These are phyloP conservation scores for Leccinum barrowsii DNA, from an alignment of 768 basidiomycete genomes.

Conservation along the genomic window DNA sequence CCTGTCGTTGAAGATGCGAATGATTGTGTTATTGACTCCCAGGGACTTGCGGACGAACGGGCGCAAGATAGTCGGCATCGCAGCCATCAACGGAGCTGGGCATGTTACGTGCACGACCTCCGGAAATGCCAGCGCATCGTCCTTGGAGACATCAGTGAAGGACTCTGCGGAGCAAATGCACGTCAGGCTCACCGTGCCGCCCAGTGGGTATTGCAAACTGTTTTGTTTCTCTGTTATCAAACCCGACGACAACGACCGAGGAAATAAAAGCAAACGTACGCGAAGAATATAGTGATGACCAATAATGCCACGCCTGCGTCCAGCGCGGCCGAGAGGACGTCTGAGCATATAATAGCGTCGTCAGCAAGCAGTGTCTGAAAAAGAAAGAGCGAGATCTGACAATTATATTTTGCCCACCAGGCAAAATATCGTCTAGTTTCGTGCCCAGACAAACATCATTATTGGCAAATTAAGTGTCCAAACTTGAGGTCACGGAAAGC, in stretches of 20 bases:
- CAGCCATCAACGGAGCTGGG: no score
- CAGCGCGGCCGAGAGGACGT: slow-evolving; percentile 71
- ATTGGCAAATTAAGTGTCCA: background rate
- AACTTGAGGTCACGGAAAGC: slow-evolving; percentile 1
- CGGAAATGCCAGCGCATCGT: no score
- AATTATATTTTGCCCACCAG: slow-evolving; percentile 64
- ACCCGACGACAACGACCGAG: background rate
- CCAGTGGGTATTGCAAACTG: slow-evolving; percentile 28
- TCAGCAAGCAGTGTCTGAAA: background rate
- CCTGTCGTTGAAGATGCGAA: no score
- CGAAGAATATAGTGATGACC: slow-evolving; percentile 65
- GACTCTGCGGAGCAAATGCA: no score
- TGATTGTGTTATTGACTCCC: no score
- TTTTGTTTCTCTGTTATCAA: background rate
- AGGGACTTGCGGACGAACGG: no score
- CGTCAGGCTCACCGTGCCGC: slow-evolving; percentile 13
- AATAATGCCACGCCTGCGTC: slow-evolving; percentile 71
- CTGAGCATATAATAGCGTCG: slow-evolving; percentile 29
- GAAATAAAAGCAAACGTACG: slow-evolving; percentile 36
- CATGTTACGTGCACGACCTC: no score
- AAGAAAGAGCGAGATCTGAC: slow-evolving; percentile 33
- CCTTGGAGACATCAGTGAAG: no score
- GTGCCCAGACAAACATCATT: no score
- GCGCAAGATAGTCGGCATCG: no score
- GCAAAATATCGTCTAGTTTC: slow-evolving; percentile 50